Percentiles rank a stretch among this genome's conserved stretches.
phyloP scores from a whole-genome alignment of 2,329 filamentous ascomycete species.

The Pyrenochaeta sp. region DNA sequence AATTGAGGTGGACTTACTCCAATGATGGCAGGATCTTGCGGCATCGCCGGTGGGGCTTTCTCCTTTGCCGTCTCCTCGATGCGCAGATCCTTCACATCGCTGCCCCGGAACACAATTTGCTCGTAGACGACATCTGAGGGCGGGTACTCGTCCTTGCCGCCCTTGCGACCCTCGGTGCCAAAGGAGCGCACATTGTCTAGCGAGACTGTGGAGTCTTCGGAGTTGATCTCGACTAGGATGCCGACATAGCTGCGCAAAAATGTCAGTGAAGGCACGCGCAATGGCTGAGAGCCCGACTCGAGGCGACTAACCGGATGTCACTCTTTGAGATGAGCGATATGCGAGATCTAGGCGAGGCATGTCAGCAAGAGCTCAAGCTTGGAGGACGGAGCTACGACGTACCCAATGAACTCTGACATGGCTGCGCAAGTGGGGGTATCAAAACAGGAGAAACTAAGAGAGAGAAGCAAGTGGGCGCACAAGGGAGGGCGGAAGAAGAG shows the following conservation, averaged over 20 bases:
- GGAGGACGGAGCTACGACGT: conserved; percentile 49
- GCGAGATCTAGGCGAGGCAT: conserved; percentile 69
- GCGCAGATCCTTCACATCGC: conserved; percentile 96
- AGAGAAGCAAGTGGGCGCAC: conserved; percentile 31
- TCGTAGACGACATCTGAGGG: conserved; percentile 91
- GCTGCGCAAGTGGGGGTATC: conserved; percentile 33
- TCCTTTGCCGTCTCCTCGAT: conserved; percentile 82
- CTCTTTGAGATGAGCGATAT: conserved; percentile 98
- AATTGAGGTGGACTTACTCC: conserved; percentile 74
- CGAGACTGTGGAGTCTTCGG: conserved; percentile 93
- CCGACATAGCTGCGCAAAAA: conserved; percentile 82
- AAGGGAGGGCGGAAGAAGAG: conserved; percentile 21
- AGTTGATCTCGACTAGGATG: conserved; percentile 96
- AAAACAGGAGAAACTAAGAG: conserved; percentile 33
- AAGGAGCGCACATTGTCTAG: conserved; percentile 95
- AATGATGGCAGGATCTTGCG: conserved; percentile 95
- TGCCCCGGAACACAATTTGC: conserved; percentile 98
- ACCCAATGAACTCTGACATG: conserved; percentile 71
- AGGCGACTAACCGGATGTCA: conserved; percentile 81
- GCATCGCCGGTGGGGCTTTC: conserved; percentile 77
- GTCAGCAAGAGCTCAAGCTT: conserved; percentile 45
- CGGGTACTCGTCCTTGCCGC: conserved; percentile 80
- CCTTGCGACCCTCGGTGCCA: conserved; percentile 89
- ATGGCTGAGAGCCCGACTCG: conserved; percentile 22
- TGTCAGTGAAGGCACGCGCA: conserved; percentile 26